Percentiles rank a stretch among this genome's conserved stretches.
Conservation (phyloP, 345 rosid species). For the Hibiscus syriacus region DNA sequence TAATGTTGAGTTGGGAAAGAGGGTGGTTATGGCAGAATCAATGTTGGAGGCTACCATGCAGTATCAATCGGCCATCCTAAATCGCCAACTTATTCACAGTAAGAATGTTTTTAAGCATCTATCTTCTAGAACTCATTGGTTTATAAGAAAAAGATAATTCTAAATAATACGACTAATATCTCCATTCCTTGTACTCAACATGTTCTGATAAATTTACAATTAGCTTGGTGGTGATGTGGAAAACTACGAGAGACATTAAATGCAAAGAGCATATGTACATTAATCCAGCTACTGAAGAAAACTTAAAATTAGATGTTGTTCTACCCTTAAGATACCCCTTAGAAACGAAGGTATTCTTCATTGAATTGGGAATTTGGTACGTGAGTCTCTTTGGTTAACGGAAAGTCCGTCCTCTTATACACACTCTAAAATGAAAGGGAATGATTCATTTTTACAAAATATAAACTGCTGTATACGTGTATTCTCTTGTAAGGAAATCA, state of each 20-base stretch:
- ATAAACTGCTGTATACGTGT: neutral
- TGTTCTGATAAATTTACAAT: neutral
- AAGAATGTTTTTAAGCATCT: conserved; percentile 8
- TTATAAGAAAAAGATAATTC: neutral
- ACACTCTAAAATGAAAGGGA: neutral
- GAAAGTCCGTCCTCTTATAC: neutral
- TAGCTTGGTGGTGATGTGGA: neutral
- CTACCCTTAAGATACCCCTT: neutral
- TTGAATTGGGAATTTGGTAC: neutral
- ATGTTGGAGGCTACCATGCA: conserved; percentile 84
- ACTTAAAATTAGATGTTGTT: neutral
- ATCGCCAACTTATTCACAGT: conserved; percentile 63
- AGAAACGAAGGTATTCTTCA: neutral
- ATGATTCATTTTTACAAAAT: neutral
- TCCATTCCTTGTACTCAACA: neutral
- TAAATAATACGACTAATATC: neutral
- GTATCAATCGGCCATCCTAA: conserved; percentile 74
- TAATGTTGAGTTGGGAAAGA: conserved; percentile 72
- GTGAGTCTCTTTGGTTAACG: neutral
- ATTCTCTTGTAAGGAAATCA: neutral
- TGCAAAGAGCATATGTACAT: neutral
- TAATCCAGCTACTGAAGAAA: neutral
- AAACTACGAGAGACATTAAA: neutral
- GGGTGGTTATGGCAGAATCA: conserved; percentile 86
- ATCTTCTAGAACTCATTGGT: neutral